Base-by-base conservation (phyloP, 208 protist genomes). In the Polymyxa betae region DNA sequence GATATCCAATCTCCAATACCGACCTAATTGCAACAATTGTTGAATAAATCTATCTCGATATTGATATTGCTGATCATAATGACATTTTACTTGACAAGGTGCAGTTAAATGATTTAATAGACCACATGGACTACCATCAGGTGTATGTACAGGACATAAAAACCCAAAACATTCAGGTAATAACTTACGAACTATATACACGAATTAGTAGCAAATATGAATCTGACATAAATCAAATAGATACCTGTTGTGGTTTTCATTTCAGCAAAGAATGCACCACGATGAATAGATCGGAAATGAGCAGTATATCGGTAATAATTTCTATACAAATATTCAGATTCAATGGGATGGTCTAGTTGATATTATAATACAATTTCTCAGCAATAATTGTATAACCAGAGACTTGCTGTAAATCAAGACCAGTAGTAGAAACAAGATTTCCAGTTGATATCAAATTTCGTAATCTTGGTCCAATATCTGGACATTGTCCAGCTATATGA, bases 121-220 rank as follows among this genome's bases (percentile, higher is more conserved):
- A 93, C 99, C 99, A 94, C 99, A 99, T 92, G 98, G 98, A 60
- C 96, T 96, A 90, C 99, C 99, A 96, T 99, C 99, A 68, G 99
- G 99, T 44, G 98, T 99, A 95, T 99, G 98, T 45, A 99, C 99
- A 93, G 99, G 98, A 95, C 99, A 99, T 46, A 99, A 94, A 94
- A 99, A 99, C 20, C 97, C 99, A 77, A 54, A 89, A 0, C 96
- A 95, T 94, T 99, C 98, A 46, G 98, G 98, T 45, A 98, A 96
- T 91, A 99, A 98, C 93, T 98, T 98, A 90, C 99, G 96, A 89
- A 99, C 97, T 92, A 97, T n/a, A n/a, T n/a, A n/a, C n/a, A n/a
- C 93, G 35, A 82, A 5, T 5, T n/a, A 82, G n/a, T 5, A n/a
- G 5, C 40, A 82, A 35, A 40, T 35, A 43, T 40, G 16, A 12